Base-by-base conservation (phyloP, 768 basidiomycete genomes). In the Neoboletus magnificus region DNA sequence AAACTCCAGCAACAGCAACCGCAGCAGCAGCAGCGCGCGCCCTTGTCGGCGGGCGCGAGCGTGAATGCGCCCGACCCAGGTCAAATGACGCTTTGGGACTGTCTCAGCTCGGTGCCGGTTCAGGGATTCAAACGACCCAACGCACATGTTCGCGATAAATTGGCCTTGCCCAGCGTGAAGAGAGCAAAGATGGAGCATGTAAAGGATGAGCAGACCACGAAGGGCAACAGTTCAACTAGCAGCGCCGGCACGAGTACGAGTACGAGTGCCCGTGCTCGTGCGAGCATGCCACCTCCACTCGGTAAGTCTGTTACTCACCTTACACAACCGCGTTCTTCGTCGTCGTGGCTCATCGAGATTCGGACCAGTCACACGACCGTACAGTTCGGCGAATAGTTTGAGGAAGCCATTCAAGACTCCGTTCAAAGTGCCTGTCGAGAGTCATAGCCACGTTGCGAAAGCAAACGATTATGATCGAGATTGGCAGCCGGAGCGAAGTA, bases 361-460 rank as follows among this genome's bases (percentile, higher is more conserved):
- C 16, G 57, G 32, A 18, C 39, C 29, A 81, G 82, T 78, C 15
- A 82, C 82, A 9, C 80, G 74, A 58, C 76, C 79, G 5, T 72
- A 78, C 62, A 65, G 60, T 46, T 82, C 81, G 9, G 73, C 67
- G 0, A 62, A 59, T 25, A 62, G 60, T 50, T 60, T 84, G 48
- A 74, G 62, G 41, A 85, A 82, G 63, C 84, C 84, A 3, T 87
- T 84, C 69, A 83, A 77, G 61, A 65, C 62, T 0, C 65, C 70
- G 0, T 64, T 82, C 44, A 73, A 65, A 39, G 81, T 77, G 56
- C 82, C 83, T 79, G 78, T 62, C 78, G 74, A 61, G 64, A 65
- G 1, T 73, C 70, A 62, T 41, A 55, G 48, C 1, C 54, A 56
- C 8, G 29, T 15, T 8, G 40, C 62, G 7, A 62, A 59, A 18